Conservation (phyloP, 2,329 filamentous ascomycete species). For the Acrodontium crateriforme region DNA sequence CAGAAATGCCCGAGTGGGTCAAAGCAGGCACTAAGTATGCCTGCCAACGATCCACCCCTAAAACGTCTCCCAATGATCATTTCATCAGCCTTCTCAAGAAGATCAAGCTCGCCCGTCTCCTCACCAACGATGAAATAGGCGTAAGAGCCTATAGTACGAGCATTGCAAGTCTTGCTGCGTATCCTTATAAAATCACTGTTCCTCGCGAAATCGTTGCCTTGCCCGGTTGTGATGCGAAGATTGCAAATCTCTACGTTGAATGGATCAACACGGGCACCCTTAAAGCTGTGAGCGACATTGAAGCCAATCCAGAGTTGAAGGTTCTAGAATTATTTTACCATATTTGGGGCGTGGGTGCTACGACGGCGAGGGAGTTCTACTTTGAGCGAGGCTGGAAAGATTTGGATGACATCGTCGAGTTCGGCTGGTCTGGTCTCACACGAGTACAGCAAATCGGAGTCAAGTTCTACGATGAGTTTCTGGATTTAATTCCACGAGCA, state of each 20-base stretch:
- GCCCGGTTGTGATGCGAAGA: slow-evolving; percentile 70
- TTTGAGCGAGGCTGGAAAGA: slow-evolving; percentile 62
- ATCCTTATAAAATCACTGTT: slow-evolving; percentile 46
- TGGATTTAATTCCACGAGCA: slow-evolving; percentile 51
- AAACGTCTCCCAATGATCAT: slow-evolving; percentile 53
- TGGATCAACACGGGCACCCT: slow-evolving; percentile 50
- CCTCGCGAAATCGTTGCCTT: slow-evolving; percentile 36
- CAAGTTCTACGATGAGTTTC: slow-evolving; percentile 85
- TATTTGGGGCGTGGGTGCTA: slow-evolving; percentile 85
- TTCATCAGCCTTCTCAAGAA: slow-evolving; percentile 65
- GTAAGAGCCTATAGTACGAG: slow-evolving; percentile 76
- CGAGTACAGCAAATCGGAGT: slow-evolving; percentile 85
- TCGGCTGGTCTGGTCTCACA: slow-evolving; percentile 60
- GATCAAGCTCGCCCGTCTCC: slow-evolving; percentile 55
- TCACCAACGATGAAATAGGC: slow-evolving; percentile 64
- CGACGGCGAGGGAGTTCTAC: slow-evolving; percentile 71
- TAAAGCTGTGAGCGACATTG: slow-evolving; percentile 48
- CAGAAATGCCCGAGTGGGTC: slow-evolving; percentile 57
- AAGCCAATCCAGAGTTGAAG: slow-evolving; percentile 49
- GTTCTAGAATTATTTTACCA: slow-evolving; percentile 59
- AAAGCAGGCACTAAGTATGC: slow-evolving; percentile 53
- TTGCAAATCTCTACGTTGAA: slow-evolving; percentile 63
- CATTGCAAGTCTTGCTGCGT: slow-evolving; percentile 72
- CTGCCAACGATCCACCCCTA: slow-evolving; percentile 64
- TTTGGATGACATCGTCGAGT: slow-evolving; percentile 72